phyloP scores from a whole-genome alignment of 257 asterid genomes.

The Capsicum chinense region DNA sequence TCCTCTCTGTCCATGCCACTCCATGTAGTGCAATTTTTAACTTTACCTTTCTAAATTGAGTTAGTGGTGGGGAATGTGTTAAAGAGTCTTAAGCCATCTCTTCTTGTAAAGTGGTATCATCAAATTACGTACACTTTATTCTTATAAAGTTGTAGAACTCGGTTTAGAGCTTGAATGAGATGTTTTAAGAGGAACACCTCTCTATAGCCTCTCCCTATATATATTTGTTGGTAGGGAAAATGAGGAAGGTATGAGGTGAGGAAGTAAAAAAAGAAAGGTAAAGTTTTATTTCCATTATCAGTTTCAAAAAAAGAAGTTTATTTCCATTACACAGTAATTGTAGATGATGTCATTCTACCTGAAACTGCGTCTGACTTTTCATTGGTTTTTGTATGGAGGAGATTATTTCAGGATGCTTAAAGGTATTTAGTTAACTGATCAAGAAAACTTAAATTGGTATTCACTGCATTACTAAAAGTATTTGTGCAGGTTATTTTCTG shows the following conservation, averaged over 20 bases:
- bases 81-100: background rate
- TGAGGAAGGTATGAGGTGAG: slow-evolving; percentile 1
- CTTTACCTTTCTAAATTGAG: background rate
- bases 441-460: background rate
- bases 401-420: slow-evolving; percentile 3
- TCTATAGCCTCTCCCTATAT: slow-evolving; percentile 7
- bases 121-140: background rate
- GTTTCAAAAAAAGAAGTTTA: background rate
- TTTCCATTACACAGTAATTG: background rate
- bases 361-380: background rate
- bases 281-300: background rate
- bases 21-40: slow-evolving; percentile 13
- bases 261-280: slow-evolving; percentile 1
- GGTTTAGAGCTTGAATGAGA: background rate
- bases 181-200: background rate
- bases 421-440: slow-evolving; percentile 21
- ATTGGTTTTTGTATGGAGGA: background rate
- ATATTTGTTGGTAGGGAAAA: background rate
- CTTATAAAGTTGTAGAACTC: background rate
- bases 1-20: background rate
- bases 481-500: slow-evolving; percentile 91
- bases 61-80: background rate
- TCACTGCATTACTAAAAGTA: slow-evolving; percentile 32
- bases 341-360: slow-evolving; percentile 15
- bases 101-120: background rate